A percentile compares a stretch with the other conserved stretches of the same genome.
These are phyloP conservation scores for Lachancea meyersii DNA, from an alignment of 805 yeast genomes.

Conservation along the genomic window DNA sequence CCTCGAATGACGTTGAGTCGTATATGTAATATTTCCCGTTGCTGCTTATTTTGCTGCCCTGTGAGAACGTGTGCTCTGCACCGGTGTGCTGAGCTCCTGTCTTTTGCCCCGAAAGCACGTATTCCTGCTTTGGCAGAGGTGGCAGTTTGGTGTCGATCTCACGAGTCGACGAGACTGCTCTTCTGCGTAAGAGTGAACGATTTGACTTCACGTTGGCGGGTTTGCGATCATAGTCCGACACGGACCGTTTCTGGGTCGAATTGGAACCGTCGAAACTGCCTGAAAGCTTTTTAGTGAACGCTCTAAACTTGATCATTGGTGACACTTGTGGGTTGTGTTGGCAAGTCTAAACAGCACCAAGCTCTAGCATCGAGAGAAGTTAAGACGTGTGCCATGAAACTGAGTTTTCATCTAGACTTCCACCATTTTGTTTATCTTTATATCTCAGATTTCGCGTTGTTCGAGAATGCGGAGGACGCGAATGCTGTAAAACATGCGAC, in stretches of 20 bases:
- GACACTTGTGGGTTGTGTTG: too few species aligned
- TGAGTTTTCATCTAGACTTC: neutral
- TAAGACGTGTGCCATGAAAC: neutral
- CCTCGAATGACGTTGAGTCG: slow-evolving; percentile 26
- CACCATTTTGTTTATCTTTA: slow-evolving; percentile 3
- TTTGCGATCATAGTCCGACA: slow-evolving; percentile 6
- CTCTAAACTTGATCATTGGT: slow-evolving; percentile 7
- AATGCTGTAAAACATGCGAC: slow-evolving; percentile 4
- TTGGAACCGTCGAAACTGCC: slow-evolving; percentile 4
- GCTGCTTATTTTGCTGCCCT: slow-evolving; percentile 19
- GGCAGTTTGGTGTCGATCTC: slow-evolving; percentile 17
- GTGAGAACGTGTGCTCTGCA: slow-evolving; percentile 19
- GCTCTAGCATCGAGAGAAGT: neutral
- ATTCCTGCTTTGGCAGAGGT: slow-evolving; percentile 7
- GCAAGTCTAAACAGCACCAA: neutral
- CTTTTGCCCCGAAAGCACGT: neutral
- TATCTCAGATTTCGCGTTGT: slow-evolving; percentile 8
- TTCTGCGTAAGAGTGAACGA: slow-evolving; percentile 5
- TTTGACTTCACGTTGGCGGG: slow-evolving; percentile 1
- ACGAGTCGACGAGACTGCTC: slow-evolving; percentile 10
- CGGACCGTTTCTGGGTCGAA: slow-evolving; percentile 3
- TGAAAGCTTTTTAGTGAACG: slow-evolving; percentile 8
- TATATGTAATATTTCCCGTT: slow-evolving; percentile 32
- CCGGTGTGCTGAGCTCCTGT: slow-evolving; percentile 13
- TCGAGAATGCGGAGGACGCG: slow-evolving; percentile 2